Evolutionary conservation across 1,139 yeast species (phyloP).

Genomic region (Zhuliangozyma parablackwelliae): DNA sequence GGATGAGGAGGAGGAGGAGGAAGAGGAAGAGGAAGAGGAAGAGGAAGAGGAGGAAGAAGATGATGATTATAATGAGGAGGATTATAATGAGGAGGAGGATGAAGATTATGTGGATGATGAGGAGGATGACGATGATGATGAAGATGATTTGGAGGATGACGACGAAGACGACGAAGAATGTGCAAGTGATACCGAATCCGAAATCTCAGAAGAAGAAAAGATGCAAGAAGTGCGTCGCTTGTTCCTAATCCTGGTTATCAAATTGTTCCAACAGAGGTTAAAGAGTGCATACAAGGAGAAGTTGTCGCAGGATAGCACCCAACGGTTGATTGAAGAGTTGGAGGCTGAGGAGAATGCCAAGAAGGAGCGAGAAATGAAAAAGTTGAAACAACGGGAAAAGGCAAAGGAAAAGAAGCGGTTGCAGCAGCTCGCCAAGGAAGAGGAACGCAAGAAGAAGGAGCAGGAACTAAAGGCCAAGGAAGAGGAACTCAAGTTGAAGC

Average conservation of each 20-base stretch:
- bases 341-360: conserved; percentile 72
- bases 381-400: conserved; percentile 67
- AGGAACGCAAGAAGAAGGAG: conserved; percentile 59
- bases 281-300: conserved; percentile 70
- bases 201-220: conserved; percentile 59
- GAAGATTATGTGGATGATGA: conserved; percentile 23
- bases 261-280: conserved; percentile 67
- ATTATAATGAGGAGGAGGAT: conserved; percentile 19
- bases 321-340: conserved; percentile 67
- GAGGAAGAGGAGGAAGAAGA: conserved; percentile 19
- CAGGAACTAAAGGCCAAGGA: conserved; percentile 44
- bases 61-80: conserved; percentile 15
- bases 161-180: conserved; percentile 28
- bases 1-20: conserved; percentile 11
- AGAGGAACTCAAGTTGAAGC: conserved; percentile 29
- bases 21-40: conserved; percentile 13
- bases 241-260: conserved; percentile 69
- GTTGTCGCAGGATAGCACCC: conserved; percentile 69
- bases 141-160: conserved; percentile 29
- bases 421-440: conserved; percentile 70
- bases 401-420: conserved; percentile 73
- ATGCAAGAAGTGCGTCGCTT: conserved; percentile 73
- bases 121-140: conserved; percentile 24
- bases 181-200: conserved; percentile 36
- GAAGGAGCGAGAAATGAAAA: conserved; percentile 69